These are phyloP conservation scores for Fusarium sp. DNA, from an alignment of 2,329 filamentous ascomycete genomes.

Conservation along the genomic window DNA sequence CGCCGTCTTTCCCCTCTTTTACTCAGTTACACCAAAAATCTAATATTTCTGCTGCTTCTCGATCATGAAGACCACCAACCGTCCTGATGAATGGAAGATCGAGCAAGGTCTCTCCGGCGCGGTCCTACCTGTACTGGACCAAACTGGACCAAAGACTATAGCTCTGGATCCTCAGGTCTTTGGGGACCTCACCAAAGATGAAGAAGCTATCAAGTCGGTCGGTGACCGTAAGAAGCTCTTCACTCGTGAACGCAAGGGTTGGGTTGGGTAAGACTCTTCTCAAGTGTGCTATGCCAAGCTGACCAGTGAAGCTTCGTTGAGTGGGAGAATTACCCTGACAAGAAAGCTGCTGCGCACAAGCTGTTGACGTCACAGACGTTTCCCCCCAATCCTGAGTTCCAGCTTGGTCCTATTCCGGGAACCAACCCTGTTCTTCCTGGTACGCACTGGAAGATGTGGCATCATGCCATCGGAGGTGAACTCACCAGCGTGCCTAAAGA, in stretches of 20 bases:
- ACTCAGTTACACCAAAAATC: neutral
- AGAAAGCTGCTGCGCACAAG: slow-evolving; percentile 67
- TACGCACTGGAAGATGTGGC: slow-evolving; percentile 66
- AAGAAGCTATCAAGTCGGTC: slow-evolving; percentile 51
- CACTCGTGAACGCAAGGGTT: slow-evolving; percentile 44
- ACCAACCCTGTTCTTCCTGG: slow-evolving; percentile 68
- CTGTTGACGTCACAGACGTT: slow-evolving; percentile 50
- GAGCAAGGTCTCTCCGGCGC: slow-evolving; percentile 60
- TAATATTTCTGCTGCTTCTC: neutral
- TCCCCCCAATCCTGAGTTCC: slow-evolving; percentile 61
- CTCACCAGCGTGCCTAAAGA: slow-evolving; percentile 62
- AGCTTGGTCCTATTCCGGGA: slow-evolving; percentile 62
- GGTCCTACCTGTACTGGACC: slow-evolving; percentile 57
- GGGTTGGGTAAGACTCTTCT: slow-evolving; percentile 42
- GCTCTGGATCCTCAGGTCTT: slow-evolving; percentile 41
- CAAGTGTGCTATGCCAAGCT: neutral
- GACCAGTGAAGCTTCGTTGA: slow-evolving; percentile 63
- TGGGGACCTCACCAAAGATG: slow-evolving; percentile 49
- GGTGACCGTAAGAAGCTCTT: slow-evolving; percentile 48
- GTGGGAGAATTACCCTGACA: slow-evolving; percentile 76
- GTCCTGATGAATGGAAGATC: slow-evolving; percentile 62
- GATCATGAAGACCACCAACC: slow-evolving; percentile 35
- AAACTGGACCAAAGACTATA: slow-evolving; percentile 51
- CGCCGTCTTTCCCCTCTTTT: neutral
- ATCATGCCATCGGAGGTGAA: slow-evolving; percentile 56